A percentile compares a stretch with the other conserved stretches of the same genome.
Conservation (phyloP, 2,329 filamentous ascomycete species). For the Metarhizium robertsii region DNA sequence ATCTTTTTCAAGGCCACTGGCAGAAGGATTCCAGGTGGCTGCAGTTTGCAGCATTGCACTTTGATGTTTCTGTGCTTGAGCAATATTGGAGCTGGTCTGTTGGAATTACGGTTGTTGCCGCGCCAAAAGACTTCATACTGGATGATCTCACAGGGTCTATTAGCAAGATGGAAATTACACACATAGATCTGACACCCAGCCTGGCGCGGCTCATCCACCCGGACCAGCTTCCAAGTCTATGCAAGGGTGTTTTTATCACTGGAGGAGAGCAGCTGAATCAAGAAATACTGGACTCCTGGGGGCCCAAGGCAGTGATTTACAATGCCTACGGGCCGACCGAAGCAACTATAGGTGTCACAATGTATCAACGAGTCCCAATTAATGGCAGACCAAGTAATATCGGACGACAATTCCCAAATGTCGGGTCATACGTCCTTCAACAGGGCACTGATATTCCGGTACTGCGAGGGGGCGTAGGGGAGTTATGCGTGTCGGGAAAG, state of each 20-base stretch:
- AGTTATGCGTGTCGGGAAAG: constrained; percentile 79
- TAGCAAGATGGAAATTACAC: constrained; percentile 64
- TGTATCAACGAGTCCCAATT: constrained; percentile 69
- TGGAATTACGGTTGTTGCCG: constrained; percentile 74
- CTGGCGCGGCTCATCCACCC: constrained; percentile 71
- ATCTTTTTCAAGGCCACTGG: constrained; percentile 70
- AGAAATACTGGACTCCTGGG: constrained; percentile 83
- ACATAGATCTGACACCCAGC: constrained; percentile 87
- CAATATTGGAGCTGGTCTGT: constrained; percentile 96
- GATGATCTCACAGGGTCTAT: constrained; percentile 73
- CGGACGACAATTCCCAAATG: constrained; percentile 77
- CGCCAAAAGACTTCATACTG: constrained; percentile 74
- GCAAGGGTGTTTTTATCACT: constrained; percentile 82
- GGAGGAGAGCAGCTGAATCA: constrained; percentile 83
- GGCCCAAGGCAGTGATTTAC: constrained; percentile 69
- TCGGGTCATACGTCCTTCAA: constrained; percentile 70
- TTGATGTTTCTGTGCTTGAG: constrained; percentile 86
- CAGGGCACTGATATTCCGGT: constrained; percentile 64
- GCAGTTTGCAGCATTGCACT: constrained; percentile 90
- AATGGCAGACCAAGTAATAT: constrained; percentile 84
- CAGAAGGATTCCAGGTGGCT: constrained; percentile 66
- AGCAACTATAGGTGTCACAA: constrained; percentile 85
- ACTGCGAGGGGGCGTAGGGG: constrained; percentile 68
- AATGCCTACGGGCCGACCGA: constrained; percentile 92
- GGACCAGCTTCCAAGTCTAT: constrained; percentile 69